Conservation (phyloP, 371 early-diverging fungal genomes). For the Lichtheimia ornata region DNA sequence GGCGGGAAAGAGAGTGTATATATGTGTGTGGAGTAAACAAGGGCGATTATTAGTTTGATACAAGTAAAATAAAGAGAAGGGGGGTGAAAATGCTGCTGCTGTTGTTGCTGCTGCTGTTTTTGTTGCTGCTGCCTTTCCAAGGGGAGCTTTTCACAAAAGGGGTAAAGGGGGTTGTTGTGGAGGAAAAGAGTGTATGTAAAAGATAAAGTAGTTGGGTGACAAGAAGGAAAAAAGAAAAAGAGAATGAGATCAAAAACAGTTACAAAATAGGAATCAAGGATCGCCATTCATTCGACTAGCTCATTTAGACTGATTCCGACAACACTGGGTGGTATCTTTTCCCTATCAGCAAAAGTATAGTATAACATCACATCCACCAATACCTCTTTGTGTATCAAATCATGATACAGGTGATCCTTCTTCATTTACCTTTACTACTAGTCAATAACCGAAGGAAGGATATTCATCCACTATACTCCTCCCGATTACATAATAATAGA, state of each 20-base stretch:
- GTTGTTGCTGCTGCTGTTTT: slow-evolving; percentile 1
- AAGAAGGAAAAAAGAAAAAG: neutral
- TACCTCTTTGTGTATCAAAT: too few relatives aligned
- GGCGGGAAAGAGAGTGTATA: neutral
- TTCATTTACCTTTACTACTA: too few relatives aligned
- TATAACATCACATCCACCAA: too few relatives aligned
- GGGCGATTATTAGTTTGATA: neutral
- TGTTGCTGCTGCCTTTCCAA: neutral
- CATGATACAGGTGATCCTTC: too few relatives aligned
- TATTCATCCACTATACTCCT: too few relatives aligned
- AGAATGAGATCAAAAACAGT: neutral
- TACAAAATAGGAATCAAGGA: too few relatives aligned
- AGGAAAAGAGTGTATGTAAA: slow-evolving; percentile 9
- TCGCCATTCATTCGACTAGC: too few relatives aligned
- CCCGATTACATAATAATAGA: too few relatives aligned
- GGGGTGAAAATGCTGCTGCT: neutral
- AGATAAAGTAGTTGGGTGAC: neutral
- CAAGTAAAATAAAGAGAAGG: slow-evolving; percentile 8
- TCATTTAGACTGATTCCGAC: too few relatives aligned
- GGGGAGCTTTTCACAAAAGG: neutral
- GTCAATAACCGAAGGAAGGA: too few relatives aligned
- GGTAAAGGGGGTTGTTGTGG: neutral
- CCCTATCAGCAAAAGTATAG: too few relatives aligned
- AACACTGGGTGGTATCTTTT: too few relatives aligned
- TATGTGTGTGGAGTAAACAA: slow-evolving; percentile 6